These are phyloP conservation scores for Vitis riparia DNA, from an alignment of 164 flowering plant species.

Conservation along the genomic window DNA sequence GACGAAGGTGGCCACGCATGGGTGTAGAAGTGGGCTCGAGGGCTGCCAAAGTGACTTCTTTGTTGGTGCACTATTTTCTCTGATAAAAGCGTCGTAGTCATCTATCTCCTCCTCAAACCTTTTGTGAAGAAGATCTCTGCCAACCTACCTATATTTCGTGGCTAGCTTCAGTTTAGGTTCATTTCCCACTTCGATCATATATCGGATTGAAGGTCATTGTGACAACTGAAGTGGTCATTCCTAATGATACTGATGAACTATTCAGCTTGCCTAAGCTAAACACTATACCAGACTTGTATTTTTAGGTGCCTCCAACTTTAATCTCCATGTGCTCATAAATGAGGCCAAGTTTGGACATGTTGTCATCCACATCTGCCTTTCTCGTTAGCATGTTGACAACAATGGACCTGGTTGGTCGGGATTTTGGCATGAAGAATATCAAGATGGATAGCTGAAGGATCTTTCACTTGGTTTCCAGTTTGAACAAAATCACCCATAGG, in stretches of 20 bases:
- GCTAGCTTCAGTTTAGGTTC: no score
- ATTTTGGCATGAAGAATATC: constrained; percentile 21
- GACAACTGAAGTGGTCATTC: constrained; percentile 21
- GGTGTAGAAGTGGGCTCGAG: no score
- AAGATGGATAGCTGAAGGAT: no score
- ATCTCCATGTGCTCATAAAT: constrained; percentile 20
- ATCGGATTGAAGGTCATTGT: constrained; percentile 49
- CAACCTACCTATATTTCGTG: no score
- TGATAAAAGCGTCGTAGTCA: no score
- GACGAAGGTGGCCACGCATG: no score
- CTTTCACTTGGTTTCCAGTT: constrained; percentile 38
- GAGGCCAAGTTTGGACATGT: constrained; percentile 34
- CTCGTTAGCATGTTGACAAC: constrained; percentile 44
- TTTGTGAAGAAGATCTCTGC: no score
- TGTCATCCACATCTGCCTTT: constrained; percentile 23
- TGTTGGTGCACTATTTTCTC: no score
- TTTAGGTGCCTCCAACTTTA: background rate
- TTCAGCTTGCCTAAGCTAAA: constrained; percentile 12
- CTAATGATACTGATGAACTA: constrained; percentile 17
- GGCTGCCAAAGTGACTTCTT: no score
- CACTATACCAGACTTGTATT: constrained; percentile 5
- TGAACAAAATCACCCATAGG: constrained; percentile 84
- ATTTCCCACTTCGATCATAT: constrained; percentile 30
- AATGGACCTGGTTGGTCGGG: constrained; percentile 46
- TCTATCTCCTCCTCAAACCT: no score